Conservation (phyloP, 768 basidiomycete genomes). For the Mycena albidolilacea region DNA sequence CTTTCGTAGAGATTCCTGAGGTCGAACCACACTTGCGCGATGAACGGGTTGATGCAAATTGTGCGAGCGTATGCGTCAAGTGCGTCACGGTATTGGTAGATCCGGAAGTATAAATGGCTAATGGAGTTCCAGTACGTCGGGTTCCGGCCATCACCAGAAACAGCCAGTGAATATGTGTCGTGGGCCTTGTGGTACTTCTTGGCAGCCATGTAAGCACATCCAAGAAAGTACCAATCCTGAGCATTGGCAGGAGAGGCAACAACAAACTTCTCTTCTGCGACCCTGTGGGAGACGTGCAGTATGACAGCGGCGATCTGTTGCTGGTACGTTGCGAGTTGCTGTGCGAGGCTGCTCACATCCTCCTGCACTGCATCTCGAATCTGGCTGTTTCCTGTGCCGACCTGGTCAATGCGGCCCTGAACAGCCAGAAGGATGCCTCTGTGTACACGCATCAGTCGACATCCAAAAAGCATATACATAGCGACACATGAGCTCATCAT, state of each 20-base stretch:
- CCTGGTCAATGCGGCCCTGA: conserved; percentile 1
- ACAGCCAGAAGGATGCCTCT: conserved; percentile 9
- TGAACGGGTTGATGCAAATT: conserved; percentile 98
- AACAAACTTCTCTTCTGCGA: conserved; percentile 8
- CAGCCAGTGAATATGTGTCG: conserved; percentile 99
- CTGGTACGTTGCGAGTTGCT: conserved; percentile 3
- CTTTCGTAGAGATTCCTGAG: conserved; percentile 97
- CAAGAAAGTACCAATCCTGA: conserved; percentile 99
- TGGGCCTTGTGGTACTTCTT: conserved; percentile 99
- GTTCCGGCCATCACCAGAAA: conserved; percentile 98
- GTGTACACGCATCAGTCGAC: not conserved
- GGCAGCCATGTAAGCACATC: conserved; percentile 98
- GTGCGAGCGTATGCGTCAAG: conserved; percentile 99
- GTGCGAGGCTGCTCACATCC: not conserved
- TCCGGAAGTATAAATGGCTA: conserved; percentile 98
- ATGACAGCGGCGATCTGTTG: conserved; percentile 1
- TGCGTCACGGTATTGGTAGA: conserved; percentile 99
- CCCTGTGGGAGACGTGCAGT: not conserved
- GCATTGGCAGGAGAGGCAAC: not conserved
- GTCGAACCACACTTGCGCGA: conserved; percentile 96
- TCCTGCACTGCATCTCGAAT: not conserved
- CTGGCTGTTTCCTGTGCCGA: not conserved
- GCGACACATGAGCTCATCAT: conserved; percentile 20
- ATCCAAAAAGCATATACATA: too few relatives aligned
- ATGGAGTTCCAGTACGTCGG: conserved; percentile 99